phyloP scores from a whole-genome alignment of 306 rosid genomes.

The Glycyrrhiza uralensis region DNA sequence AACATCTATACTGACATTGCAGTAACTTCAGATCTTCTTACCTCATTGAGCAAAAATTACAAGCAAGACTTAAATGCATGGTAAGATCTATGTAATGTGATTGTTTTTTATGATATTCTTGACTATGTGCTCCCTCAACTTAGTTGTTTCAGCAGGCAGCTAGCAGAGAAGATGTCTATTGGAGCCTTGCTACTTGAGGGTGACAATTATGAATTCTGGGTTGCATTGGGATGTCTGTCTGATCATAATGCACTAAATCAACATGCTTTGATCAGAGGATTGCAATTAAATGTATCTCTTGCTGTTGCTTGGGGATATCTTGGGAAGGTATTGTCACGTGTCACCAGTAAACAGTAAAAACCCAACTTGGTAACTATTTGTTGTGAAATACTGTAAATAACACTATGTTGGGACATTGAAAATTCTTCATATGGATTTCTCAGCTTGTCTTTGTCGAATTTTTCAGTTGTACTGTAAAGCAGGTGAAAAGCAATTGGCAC shows the following conservation, averaged over 20 bases:
- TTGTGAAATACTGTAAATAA: neutral
- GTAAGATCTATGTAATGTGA: constrained; percentile 43
- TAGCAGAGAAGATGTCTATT: constrained; percentile 76
- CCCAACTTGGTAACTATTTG: neutral
- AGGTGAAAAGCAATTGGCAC: constrained; percentile 67
- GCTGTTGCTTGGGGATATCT: constrained; percentile 92
- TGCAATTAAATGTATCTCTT: constrained; percentile 77
- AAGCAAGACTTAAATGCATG: constrained; percentile 43
- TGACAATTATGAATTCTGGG: constrained; percentile 87
- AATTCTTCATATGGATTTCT: neutral
- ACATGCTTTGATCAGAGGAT: constrained; percentile 80
- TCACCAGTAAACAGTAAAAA: neutral
- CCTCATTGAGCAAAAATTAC: constrained; percentile 34
- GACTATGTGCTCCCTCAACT: constrained; percentile 23
- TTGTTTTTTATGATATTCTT: constrained; percentile 14
- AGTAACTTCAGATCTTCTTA: constrained; percentile 53
- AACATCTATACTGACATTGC: constrained; percentile 80
- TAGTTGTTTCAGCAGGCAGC: constrained; percentile 54
- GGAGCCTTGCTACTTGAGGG: constrained; percentile 92
- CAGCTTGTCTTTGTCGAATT: neutral
- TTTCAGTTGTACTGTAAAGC: constrained; percentile 66
- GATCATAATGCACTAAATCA: constrained; percentile 65
- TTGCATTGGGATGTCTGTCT: constrained; percentile 74
- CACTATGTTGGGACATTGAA: neutral
- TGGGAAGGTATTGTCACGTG: constrained; percentile 72